phyloP scores from a whole-genome alignment of 352 stramenopile genomes.

The Globisporangium camurandrum region DNA sequence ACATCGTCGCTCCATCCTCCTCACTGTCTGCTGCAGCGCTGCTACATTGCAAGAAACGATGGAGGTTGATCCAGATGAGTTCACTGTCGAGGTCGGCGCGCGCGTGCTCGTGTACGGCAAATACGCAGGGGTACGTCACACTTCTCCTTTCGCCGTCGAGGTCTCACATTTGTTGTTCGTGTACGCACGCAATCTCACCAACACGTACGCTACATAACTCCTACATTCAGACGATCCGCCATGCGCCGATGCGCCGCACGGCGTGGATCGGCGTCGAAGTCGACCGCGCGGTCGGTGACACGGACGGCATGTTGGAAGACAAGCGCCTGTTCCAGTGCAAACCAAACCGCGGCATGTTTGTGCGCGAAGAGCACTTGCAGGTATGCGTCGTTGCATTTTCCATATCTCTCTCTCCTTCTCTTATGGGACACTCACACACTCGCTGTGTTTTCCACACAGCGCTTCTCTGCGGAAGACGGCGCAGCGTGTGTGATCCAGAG shows the following conservation, averaged over 20 bases:
- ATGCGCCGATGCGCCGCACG: conserved; percentile 45
- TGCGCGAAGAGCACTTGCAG: conserved; percentile 67
- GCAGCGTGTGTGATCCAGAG: conserved; percentile 77
- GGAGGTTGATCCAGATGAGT: conserved; percentile 22
- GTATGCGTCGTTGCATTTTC: conserved; percentile 17
- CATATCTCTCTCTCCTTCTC: not conserved
- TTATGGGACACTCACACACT: not conserved
- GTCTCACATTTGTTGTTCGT: not conserved
- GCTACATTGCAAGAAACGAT: conserved; percentile 6
- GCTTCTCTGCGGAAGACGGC: conserved; percentile 68
- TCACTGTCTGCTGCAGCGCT: too few relatives aligned
- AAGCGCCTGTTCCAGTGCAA: conserved; percentile 80
- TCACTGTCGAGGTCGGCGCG: conserved; percentile 24
- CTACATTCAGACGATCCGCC: conserved; percentile 40
- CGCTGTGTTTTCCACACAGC: conserved; percentile 20
- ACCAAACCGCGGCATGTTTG: conserved; percentile 74
- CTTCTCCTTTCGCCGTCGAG: conserved; percentile 3
- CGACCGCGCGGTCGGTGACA: conserved; percentile 64
- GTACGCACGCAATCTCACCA: not conserved
- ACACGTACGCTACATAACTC: too few relatives aligned
- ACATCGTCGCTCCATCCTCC: too few relatives aligned
- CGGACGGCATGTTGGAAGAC: conserved; percentile 67
- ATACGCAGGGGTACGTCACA: conserved; percentile 53
- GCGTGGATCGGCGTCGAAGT: conserved; percentile 82
- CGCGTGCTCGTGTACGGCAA: conserved; percentile 77